phyloP scores from a whole-genome alignment of 805 yeast genomes.

The Maudiozyma pseudohumilis region DNA sequence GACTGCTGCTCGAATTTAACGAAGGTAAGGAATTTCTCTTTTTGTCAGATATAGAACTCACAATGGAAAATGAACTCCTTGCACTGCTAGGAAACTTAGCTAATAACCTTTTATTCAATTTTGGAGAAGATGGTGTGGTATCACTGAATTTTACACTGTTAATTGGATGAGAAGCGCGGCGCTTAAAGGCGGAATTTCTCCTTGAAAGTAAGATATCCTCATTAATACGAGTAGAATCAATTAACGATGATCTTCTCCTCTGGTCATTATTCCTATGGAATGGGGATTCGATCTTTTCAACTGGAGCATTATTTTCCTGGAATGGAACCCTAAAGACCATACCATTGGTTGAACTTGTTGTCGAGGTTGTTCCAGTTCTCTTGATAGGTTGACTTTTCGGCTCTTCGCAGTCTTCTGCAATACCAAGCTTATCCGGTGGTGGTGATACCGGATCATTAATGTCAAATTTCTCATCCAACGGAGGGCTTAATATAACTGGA shows the following conservation, averaged over 20 bases:
- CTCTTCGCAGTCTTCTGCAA: neutral
- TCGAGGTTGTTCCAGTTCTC: slow-evolving; percentile 9
- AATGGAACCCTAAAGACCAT: slow-evolving; percentile 57
- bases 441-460: slow-evolving; percentile 8
- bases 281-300: neutral
- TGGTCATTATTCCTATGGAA: neutral
- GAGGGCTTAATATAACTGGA: neutral
- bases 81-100: slow-evolving; percentile 4
- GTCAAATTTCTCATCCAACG: slow-evolving; percentile 11
- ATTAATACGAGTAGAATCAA: slow-evolving; percentile 3
- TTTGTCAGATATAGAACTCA: slow-evolving; percentile 23
- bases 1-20: slow-evolving; percentile 19
- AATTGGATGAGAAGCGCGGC: slow-evolving; percentile 12
- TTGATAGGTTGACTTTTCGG: neutral
- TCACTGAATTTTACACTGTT: neutral
- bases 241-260: slow-evolving; percentile 17
- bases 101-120: neutral
- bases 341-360: slow-evolving; percentile 27
- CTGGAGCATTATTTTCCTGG: slow-evolving; percentile 35
- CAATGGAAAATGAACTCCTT: slow-evolving; percentile 20
- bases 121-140: neutral
- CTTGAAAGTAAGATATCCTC: neutral
- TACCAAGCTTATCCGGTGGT: neutral
- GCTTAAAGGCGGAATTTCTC: neutral
- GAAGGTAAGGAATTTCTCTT: slow-evolving; percentile 21